phyloP scores from a whole-genome alignment of 352 stramenopile genomes.

The Globisporangium ultimum region DNA sequence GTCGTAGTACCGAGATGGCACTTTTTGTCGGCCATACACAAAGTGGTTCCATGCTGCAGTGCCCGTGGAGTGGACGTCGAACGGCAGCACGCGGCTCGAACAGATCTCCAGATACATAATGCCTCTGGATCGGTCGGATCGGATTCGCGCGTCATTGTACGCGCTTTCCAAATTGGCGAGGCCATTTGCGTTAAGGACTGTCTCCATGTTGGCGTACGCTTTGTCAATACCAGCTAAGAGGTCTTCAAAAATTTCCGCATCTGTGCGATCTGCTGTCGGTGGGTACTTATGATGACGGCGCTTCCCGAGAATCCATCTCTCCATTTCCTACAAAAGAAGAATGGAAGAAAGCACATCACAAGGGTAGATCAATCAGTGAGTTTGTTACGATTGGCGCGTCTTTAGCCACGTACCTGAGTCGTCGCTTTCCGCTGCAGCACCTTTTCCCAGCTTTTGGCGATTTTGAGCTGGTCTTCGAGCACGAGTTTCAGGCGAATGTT shows the following conservation, averaged over 20 bases:
- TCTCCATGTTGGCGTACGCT: not conserved
- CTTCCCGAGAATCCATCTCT: not conserved
- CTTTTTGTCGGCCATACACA: not conserved
- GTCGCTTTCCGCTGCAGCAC: conserved; percentile 14
- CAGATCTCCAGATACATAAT: conserved; percentile 34
- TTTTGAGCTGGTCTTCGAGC: conserved; percentile 43
- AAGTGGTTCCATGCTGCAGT: conserved; percentile 17
- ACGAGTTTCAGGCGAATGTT: conserved; percentile 29
- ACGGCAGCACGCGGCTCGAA: conserved; percentile 16
- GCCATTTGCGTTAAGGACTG: not conserved
- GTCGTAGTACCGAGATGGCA: not conserved
- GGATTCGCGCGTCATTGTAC: not conserved
- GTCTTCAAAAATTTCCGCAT: conserved; percentile 3
- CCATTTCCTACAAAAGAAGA: not conserved
- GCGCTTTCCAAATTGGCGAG: not conserved
- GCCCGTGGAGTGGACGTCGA: not conserved
- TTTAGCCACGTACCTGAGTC: not conserved
- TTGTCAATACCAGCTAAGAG: not conserved
- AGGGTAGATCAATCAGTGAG: too few species aligned
- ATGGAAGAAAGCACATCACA: not conserved
- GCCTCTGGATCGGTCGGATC: not conserved
- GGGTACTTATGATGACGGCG: conserved; percentile 3
- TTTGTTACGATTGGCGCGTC: too few species aligned
- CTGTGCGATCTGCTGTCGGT: not conserved
- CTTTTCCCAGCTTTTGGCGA: conserved; percentile 36